Percentiles rank a stretch among this genome's conserved stretches.
These are phyloP conservation scores for Pseudogymnoascus verrucosus DNA, from an alignment of 2,329 filamentous ascomycete species.

Conservation along the genomic window DNA sequence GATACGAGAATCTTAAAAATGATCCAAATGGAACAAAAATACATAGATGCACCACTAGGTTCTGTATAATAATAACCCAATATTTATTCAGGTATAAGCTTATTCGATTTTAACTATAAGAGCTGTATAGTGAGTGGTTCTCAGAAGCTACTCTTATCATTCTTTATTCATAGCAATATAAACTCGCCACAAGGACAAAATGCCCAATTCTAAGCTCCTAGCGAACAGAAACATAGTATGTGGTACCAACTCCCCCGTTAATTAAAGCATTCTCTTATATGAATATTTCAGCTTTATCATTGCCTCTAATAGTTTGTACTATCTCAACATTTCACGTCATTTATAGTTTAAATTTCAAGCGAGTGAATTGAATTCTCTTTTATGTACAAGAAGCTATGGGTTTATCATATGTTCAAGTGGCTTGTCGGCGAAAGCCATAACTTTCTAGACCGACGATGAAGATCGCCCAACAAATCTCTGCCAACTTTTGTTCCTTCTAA, in stretches of 20 bases:
- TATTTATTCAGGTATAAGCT: neutral
- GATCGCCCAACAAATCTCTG: constrained; percentile 7
- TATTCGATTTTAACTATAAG: neutral
- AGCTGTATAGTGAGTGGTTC: neutral
- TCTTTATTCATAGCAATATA: no score
- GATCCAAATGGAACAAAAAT: no score
- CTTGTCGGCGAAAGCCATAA: neutral
- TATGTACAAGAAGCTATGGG: constrained; percentile 7
- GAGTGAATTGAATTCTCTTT: constrained; percentile 2
- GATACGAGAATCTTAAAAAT: no score
- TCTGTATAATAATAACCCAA: neutral
- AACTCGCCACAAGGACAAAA: no score
- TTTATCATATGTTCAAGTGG: constrained; percentile 7
- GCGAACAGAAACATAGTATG: no score
- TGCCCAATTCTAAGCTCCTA: no score
- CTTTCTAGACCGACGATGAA: neutral
- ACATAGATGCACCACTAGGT: no score
- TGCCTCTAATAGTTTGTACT: no score
- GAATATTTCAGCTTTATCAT: no score
- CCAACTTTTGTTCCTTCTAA: constrained; percentile 8
- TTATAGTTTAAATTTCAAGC: neutral
- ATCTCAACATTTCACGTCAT: neutral
- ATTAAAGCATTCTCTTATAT: no score
- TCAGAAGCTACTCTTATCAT: neutral
- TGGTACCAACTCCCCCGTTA: no score